Evolutionary conservation across 1,139 yeast species (phyloP).

Genomic region (Taphrina flavorubra): DNA sequence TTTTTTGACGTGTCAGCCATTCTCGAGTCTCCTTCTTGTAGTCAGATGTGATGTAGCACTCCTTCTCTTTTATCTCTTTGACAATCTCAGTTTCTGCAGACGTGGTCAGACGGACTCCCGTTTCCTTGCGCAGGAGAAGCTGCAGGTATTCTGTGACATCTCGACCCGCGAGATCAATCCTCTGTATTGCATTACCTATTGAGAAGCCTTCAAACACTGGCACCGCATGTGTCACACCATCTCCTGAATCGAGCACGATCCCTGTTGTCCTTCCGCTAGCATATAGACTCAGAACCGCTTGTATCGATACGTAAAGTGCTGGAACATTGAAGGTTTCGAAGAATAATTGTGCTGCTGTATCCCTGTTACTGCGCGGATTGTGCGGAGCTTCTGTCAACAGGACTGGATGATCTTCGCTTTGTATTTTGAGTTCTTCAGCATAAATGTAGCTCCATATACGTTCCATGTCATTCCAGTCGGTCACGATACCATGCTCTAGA

Average conservation of each 20-base stretch:
- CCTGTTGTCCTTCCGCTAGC: slow-evolving; percentile 93
- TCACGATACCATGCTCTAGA: slow-evolving; percentile 78
- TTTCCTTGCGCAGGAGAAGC: slow-evolving; percentile 61
- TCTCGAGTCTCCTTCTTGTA: slow-evolving; percentile 70
- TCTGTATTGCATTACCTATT: slow-evolving; percentile 69
- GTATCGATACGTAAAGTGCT: slow-evolving; percentile 79
- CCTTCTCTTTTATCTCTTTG: slow-evolving; percentile 73
- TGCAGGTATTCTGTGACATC: slow-evolving; percentile 81
- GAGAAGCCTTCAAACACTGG: slow-evolving; percentile 92
- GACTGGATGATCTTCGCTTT: slow-evolving; percentile 73
- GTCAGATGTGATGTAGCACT: slow-evolving; percentile 73
- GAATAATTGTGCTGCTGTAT: slow-evolving; percentile 72
- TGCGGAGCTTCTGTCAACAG: slow-evolving; percentile 88
- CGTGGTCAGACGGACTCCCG: slow-evolving; percentile 65
- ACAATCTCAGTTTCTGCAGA: slow-evolving; percentile 85
- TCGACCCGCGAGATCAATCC: slow-evolving; percentile 85
- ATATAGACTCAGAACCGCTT: slow-evolving; percentile 82
- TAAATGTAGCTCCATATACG: slow-evolving; percentile 71
- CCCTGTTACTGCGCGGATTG: slow-evolving; percentile 74
- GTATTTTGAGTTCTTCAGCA: slow-evolving; percentile 65
- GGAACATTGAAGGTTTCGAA: slow-evolving; percentile 89
- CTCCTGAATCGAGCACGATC: slow-evolving; percentile 85
- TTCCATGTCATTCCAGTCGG: slow-evolving; percentile 88
- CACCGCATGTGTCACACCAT: slow-evolving; percentile 85
- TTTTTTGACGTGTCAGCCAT: slow-evolving; percentile 53